A percentile compares a stretch with the other conserved stretches of the same genome.
These are phyloP conservation scores for Alectoria sarmentosa DNA, from an alignment of 495 filamentous ascomycete genomes.

Conservation along the genomic window DNA sequence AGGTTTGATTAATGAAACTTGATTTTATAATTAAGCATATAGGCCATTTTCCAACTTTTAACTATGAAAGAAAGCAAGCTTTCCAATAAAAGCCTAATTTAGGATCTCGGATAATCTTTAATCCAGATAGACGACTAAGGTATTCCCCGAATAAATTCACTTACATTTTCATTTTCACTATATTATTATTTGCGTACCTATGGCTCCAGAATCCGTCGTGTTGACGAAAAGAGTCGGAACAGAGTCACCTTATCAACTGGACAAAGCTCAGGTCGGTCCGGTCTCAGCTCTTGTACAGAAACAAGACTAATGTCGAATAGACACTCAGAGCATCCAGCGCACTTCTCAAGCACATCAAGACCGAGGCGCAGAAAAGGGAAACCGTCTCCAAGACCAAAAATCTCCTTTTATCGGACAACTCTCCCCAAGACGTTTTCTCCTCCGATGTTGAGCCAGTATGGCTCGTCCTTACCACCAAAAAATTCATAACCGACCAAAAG, in stretches of 20 bases:
- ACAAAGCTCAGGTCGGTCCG: constrained; percentile 49
- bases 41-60: too few species aligned
- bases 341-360: constrained; percentile 72
- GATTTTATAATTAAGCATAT: too few species aligned
- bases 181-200: constrained; percentile 9
- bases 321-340: constrained; percentile 73
- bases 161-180: not conserved
- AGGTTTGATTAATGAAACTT: too few species aligned
- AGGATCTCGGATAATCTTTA: too few species aligned
- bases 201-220: constrained; percentile 37
- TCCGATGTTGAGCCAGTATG: constrained; percentile 62
- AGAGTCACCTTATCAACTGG: constrained; percentile 58
- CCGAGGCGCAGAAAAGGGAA: constrained; percentile 50
- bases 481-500: constrained; percentile 68
- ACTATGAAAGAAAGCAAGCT: too few species aligned
- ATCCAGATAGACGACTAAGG: too few species aligned
- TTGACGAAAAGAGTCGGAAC: constrained; percentile 46
- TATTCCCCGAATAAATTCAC: too few species aligned
- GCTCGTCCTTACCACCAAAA: constrained; percentile 85
- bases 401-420: constrained; percentile 57
- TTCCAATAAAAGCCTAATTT: too few species aligned
- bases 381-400: constrained; percentile 58
- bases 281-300: not conserved
- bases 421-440: constrained; percentile 39
- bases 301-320: constrained; percentile 34